phyloP scores from a whole-genome alignment of 768 basidiomycete genomes.

The Phaeotremella skinneri region DNA sequence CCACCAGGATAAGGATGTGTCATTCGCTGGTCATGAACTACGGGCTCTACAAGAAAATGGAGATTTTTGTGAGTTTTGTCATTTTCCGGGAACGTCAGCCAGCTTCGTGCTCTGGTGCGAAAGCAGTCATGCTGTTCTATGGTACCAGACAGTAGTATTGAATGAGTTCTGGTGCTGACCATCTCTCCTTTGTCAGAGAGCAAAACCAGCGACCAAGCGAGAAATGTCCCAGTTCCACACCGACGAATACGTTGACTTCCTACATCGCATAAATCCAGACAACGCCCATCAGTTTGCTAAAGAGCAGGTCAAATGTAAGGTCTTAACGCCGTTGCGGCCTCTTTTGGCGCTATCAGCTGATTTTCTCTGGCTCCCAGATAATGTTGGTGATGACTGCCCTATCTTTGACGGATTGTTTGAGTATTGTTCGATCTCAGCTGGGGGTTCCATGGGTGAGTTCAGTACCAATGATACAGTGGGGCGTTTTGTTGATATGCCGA shows the following conservation, averaged over 20 bases:
- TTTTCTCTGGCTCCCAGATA: conserved; percentile 59
- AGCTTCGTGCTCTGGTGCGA: background rate
- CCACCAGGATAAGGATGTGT: conserved; percentile 98
- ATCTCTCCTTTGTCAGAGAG: conserved; percentile 61
- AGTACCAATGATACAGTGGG: background rate
- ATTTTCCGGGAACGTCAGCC: no score
- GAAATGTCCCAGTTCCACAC: conserved; percentile 99
- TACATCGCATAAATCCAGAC: conserved; percentile 86
- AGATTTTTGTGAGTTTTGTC: conserved; percentile 88
- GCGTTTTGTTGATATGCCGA: background rate
- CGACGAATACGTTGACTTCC: conserved; percentile 97
- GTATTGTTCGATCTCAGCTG: conserved; percentile 99
- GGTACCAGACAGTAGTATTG: background rate
- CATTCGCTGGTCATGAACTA: conserved; percentile 99
- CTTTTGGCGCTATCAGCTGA: conserved; percentile 1
- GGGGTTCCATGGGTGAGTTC: conserved; percentile 91
- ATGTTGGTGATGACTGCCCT: conserved; percentile 97
- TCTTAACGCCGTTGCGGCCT: background rate
- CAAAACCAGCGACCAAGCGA: conserved; percentile 97
- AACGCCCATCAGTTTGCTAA: conserved; percentile 92
- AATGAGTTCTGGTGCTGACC: background rate
- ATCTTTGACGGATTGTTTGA: conserved; percentile 98
- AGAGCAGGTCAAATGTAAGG: conserved; percentile 91
- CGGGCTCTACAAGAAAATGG: conserved; percentile 99
- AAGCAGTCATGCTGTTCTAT: no score